Base-by-base conservation (phyloP, 2,329 filamentous ascomycete species). In the Ophiocordyceps camponoti-floridani region DNA sequence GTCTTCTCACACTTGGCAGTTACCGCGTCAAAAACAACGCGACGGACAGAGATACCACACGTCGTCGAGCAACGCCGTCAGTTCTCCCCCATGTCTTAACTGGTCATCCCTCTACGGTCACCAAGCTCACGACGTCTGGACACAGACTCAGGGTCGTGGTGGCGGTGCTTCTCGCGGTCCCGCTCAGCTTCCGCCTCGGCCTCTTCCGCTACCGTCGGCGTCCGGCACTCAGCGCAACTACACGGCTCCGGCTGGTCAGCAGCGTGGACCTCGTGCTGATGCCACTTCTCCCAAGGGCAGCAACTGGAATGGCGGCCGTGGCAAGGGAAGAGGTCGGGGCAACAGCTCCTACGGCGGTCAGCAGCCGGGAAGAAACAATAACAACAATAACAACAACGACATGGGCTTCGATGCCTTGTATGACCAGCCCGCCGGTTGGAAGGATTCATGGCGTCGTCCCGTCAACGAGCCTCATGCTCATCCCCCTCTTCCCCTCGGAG, bases 171-270 rank as follows among this genome's bases (percentile, higher is more conserved):
- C n/a, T 38, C 16, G 35, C 14, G 18, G 6, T n/a, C 10, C 9
- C 7, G 14, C 9, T 2, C 38, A 28, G 13, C 14, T 40, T 19
- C 40, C 43, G 9, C 4, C 40, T 16, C 43, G 40, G 8, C 35
- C 35, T 13, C 23, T 14, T 3, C 7, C 11, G 9, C n/a, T 27
- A 2, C 31, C 10, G 3, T 31, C 4, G 12, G 4, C 10, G 9
- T 14, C 23, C 23, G 23, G 23, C 23, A 23, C 30, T 5, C 43
- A 42, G 45, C 45, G 45, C 31, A 42, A 46, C 43, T 44, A 44
- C 40, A 46, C 45, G 4, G 40, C 43, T 9, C 40, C 43, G 2
- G 5, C 35, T 23, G 23, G 16, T 8, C 16, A n/a, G 16, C 35
- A 18, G n/a, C 35, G 35, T 16, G 35, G 35, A 4, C 16, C 35